These are phyloP conservation scores for Mucor saturninus DNA, from an alignment of 371 early-diverging fungal species.

Conservation along the genomic window DNA sequence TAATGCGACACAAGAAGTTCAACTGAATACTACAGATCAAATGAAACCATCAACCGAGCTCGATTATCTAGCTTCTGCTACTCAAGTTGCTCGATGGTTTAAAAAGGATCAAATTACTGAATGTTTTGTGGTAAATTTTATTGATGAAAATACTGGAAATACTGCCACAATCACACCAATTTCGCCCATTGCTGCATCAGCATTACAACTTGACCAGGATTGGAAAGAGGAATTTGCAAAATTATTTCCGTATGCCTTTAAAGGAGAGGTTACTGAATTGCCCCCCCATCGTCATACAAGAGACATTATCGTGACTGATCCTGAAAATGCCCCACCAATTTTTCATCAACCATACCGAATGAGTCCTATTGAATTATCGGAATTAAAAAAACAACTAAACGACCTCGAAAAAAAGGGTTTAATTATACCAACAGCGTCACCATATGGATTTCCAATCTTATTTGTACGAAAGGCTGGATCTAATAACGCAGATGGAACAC, in stretches of 20 bases:
- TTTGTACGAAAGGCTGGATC: constrained; percentile 43
- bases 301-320: constrained; percentile 4
- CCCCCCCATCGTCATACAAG: constrained; percentile 2
- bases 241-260: constrained; percentile 5
- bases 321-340: constrained; percentile 1
- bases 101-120: no score
- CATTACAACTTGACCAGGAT: neutral
- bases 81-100: neutral
- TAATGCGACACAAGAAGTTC: no score
- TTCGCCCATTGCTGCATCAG: neutral
- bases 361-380: constrained; percentile 12
- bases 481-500: constrained; percentile 22
- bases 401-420: constrained; percentile 7
- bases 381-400: constrained; percentile 9
- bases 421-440: constrained; percentile 21
- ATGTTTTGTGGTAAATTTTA: neutral
- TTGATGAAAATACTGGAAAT: neutral
- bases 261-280: constrained; percentile 3
- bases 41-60: neutral
- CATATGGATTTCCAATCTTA: constrained; percentile 40
- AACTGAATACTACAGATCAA: no score
- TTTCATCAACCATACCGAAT: constrained; percentile 22
- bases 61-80: neutral
- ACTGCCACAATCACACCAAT: neutral
- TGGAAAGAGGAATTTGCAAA: constrained; percentile 4